Evolutionary conservation across 352 stramenopile species (phyloP), one percentile per base, ranked within the genome.

Genomic region (Aphanomyces astaci): DNA sequence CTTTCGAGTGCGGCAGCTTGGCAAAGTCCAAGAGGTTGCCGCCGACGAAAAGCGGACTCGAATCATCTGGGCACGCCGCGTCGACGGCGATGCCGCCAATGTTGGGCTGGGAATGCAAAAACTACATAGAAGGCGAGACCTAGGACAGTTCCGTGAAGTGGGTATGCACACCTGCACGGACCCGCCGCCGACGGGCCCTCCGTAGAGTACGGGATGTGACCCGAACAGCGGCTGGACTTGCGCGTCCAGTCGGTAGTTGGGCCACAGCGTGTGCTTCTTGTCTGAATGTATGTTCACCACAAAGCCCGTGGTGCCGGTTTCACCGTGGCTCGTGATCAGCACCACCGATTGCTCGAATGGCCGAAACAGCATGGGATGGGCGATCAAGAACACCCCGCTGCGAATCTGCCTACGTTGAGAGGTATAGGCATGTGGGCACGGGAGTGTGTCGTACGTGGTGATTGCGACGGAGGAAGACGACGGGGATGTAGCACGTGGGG

Each of bases 291-390:
- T 78, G 65, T 92, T 94, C 32, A 94, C 77, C 31, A 94, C 91
- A 46, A 88, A 89, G 0, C 86, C 86, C 40, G 79, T 81, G 27
- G 82, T 86, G 49, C 32, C 28, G 22, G 78, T 79, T 17, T 84
- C 71, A 33, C 71, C 82, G 72, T 94, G 84, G 43, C 88, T 76
- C 0, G 84, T 92, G 4, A 94, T 70, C 28, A 92, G 65, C 45
- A 94, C 78, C 63, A 94, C 86, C 27, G 81, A 78, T 3, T 84
- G 82, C 60, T 74, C 79, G 68, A 94, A 94, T n/a, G 83, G 74
- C 10, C 80, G 81, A 63, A 78, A 77, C 11, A 89, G 57, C 54
- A 94, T 73, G 45, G 86, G 86, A 66, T 94, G 86, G 11, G 86
- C 76, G 45, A 94, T 64, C 33, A 94, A 59, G 55, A 91, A 94